Conservation (phyloP, 441 rosid species). For the Raphanus hybrid region DNA sequence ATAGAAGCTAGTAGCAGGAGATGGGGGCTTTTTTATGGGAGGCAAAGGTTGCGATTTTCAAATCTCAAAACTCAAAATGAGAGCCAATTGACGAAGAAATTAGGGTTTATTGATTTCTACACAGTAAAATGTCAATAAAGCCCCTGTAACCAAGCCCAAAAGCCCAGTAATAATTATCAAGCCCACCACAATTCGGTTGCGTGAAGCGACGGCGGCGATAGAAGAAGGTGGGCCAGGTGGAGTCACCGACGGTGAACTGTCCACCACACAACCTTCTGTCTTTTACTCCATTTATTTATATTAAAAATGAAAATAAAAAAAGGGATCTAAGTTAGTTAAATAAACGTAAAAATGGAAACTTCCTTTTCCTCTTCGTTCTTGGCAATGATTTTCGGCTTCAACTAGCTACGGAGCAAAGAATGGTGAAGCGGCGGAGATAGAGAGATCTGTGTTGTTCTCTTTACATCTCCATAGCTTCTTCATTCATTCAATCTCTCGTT, state of each 20-base stretch:
- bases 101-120: conserved; percentile 31
- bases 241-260: conserved; percentile 44
- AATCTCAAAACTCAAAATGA: conserved; percentile 28
- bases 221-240: conserved; percentile 36
- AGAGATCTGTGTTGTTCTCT: conserved; percentile 18
- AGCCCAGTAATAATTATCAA: conserved; percentile 1
- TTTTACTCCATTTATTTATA: background rate
- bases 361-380: conserved; percentile 6
- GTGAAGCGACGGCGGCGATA: background rate
- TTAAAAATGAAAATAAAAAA: background rate
- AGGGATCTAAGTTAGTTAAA: background rate
- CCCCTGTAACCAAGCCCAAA: conserved; percentile 1
- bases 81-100: conserved; percentile 20
- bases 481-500: background rate
- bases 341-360: conserved; percentile 25
- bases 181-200: background rate
- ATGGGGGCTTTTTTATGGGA: conserved; percentile 10
- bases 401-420: conserved; percentile 20
- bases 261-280: conserved; percentile 10
- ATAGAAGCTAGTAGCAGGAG: conserved; percentile 10
- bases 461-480: conserved; percentile 13
- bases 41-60: conserved; percentile 25
- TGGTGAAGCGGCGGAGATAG: conserved; percentile 34
- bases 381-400: background rate
- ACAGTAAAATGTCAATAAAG: conserved; percentile 13